Base-by-base conservation (phyloP, 2,329 filamentous ascomycete genomes). In the Cladophialophora immunda region DNA sequence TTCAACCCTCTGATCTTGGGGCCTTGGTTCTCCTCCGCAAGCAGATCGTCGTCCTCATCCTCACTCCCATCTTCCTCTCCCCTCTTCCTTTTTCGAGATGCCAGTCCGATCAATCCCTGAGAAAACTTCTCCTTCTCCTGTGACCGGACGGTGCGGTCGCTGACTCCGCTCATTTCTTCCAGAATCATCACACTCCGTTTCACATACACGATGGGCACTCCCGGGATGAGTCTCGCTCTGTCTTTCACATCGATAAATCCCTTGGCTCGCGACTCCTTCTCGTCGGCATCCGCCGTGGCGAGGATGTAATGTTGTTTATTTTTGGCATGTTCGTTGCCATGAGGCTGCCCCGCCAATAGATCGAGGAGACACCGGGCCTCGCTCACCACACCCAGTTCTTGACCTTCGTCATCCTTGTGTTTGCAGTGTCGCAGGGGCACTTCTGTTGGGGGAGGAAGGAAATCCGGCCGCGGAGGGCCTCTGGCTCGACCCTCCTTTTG, bases 171-270 rank as follows among this genome's bases (percentile, higher is more conserved):
- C 77, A 83, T 76, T 15, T 82, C 82, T 72, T 84, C 82, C 63
- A 84, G 71, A 15, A 84, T 78, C 82, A 84, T 83, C 7, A 84
- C 81, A 17, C 81, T 83, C 55, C 82, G 76, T 74, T 83, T 83
- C 34, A 84, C 82, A 72, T 83, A 84, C 52, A 84, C 79, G 30
- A 84, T 80, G 17, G 82, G 82, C 34, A 83, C 81, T 58, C 82
- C 82, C 15, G 81, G 81, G 11, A 84, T 80, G 19, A 77, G 71
- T 50, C 82, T 76, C 54, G 81, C 81, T 11, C 73, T 74, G 9
- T 76, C 72, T 15, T 82, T 74, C 29, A 84, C 73, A 32, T 76
- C 77, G 71, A 71, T 75, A 62, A 76, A 71, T 60, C 75, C 76
- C 66, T 74, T 74, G 58, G 75, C 74, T 38, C 72, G 75, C 62